Percentiles rank a stretch among this genome's conserved stretches.
Evolutionary conservation across 352 stramenopile species (phyloP).

Genomic region (Phytopythium litorale): DNA sequence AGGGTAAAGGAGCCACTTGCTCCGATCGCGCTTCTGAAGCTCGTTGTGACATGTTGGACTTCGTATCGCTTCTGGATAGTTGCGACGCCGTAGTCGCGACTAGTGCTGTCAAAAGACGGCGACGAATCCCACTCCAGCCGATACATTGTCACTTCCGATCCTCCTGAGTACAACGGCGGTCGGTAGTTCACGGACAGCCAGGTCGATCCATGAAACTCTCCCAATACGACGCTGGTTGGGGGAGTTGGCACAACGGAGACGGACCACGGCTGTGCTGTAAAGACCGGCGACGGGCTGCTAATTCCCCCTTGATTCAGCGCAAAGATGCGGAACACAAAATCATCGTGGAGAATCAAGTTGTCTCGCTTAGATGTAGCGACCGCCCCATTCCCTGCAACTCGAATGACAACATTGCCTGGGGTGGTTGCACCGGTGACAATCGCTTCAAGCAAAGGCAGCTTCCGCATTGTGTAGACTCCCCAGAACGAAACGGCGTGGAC

Average conservation of each 20-base stretch:
- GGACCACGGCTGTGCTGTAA: slow-evolving; percentile 34
- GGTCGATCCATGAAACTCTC: slow-evolving; percentile 69
- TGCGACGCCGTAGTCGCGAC: slow-evolving; percentile 73
- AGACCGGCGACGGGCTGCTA: slow-evolving; percentile 31
- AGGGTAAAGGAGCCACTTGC: slow-evolving; percentile 90
- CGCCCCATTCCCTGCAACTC: slow-evolving; percentile 43
- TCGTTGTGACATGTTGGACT: slow-evolving; percentile 86
- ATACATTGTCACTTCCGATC: slow-evolving; percentile 88
- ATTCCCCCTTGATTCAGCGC: slow-evolving; percentile 56
- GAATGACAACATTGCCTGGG: slow-evolving; percentile 24
- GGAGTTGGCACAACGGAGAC: slow-evolving; percentile 65
- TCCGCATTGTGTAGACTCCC: slow-evolving; percentile 63
- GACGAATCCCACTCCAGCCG: slow-evolving; percentile 91
- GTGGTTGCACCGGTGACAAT: slow-evolving; percentile 18
- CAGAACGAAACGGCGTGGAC: slow-evolving; percentile 87
- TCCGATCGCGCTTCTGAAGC: slow-evolving; percentile 54
- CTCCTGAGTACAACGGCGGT: slow-evolving; percentile 84
- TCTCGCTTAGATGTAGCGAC: slow-evolving; percentile 51
- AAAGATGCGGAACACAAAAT: slow-evolving; percentile 57
- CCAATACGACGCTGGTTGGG: slow-evolving; percentile 72
- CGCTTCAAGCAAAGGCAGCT: slow-evolving; percentile 36
- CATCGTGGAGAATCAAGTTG: slow-evolving; percentile 45
- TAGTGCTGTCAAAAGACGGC: slow-evolving; percentile 74
- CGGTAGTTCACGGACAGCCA: slow-evolving; percentile 84
- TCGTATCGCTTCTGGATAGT: slow-evolving; percentile 88